Conservation (phyloP, 176 grass and related monocot genomes). For the Paspalum notatum region DNA sequence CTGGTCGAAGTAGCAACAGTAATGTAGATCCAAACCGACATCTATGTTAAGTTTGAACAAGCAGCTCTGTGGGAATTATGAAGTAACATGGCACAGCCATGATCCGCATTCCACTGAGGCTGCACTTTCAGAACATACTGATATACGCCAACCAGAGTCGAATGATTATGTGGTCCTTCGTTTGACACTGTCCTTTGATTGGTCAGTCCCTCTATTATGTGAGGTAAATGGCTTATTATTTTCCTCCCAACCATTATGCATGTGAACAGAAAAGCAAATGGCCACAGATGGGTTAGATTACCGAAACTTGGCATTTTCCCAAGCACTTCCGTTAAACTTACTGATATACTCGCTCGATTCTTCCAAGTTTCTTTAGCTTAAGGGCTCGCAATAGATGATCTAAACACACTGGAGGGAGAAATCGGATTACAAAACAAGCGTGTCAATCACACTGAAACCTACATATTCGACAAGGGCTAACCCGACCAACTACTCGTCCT, state of each 20-base stretch:
- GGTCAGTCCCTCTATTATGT: not conserved
- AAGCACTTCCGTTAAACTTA: not conserved
- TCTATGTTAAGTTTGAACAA: constrained; percentile 1
- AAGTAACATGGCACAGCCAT: not conserved
- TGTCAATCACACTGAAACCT: not conserved
- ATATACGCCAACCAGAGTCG: not conserved
- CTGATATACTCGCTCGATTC: not conserved
- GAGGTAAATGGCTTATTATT: not conserved
- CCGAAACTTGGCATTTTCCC: not conserved
- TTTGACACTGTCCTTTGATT: not conserved
- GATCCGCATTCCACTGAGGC: not conserved
- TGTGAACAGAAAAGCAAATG: not conserved
- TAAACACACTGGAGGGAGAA: not conserved
- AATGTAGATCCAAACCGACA: not conserved
- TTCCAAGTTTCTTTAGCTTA: not conserved
- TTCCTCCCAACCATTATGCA: not conserved
- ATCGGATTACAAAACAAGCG: not conserved
- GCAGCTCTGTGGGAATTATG: not conserved
- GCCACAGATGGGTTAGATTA: not conserved
- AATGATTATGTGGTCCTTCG: not conserved
- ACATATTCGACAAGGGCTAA: not conserved
- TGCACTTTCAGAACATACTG: not conserved
- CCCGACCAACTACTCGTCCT: not conserved
- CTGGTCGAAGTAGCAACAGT: not conserved
- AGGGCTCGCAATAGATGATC: not conserved